Conservation (phyloP, 1,284 basidiomycete genomes). For the Omphalotus olearius region DNA sequence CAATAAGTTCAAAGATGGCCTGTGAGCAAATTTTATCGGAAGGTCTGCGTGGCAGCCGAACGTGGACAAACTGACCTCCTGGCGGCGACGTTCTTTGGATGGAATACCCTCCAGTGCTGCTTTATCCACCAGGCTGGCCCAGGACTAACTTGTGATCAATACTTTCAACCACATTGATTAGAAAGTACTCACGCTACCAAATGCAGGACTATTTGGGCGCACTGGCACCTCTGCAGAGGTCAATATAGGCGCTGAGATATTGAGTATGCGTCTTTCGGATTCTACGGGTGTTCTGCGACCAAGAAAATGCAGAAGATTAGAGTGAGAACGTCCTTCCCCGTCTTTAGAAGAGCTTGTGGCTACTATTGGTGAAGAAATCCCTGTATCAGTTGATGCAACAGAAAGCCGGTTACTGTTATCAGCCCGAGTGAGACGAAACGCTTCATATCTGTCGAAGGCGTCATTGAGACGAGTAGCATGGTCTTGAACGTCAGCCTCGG, state of each 20-base stretch:
- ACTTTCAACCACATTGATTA: background rate
- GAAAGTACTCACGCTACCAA: conserved; percentile 58
- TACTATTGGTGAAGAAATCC: conserved; percentile 25
- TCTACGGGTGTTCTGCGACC: conserved; percentile 40
- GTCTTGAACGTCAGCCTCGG: conserved; percentile 26
- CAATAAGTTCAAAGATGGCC: conserved; percentile 90
- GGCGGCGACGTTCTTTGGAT: conserved; percentile 73
- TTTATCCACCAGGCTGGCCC: conserved; percentile 87
- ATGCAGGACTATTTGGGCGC: conserved; percentile 47
- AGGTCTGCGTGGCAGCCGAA: background rate
- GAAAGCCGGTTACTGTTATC: conserved; percentile 49
- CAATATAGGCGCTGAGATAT: conserved; percentile 62
- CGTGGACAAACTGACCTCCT: conserved; percentile 55
- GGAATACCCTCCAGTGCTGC: conserved; percentile 78
- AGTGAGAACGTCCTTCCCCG: conserved; percentile 29
- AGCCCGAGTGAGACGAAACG: conserved; percentile 57
- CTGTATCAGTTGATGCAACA: conserved; percentile 48
- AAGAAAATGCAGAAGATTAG: conserved; percentile 52
- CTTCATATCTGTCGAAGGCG: conserved; percentile 87
- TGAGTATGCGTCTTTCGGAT: conserved; percentile 32
- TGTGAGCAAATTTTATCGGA: conserved; percentile 19
- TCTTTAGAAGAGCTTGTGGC: conserved; percentile 23
- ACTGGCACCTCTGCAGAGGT: conserved; percentile 24
- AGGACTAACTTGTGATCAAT: conserved; percentile 50
- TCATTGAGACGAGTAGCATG: conserved; percentile 63